These are phyloP conservation scores for Lonicera japonica DNA, from an alignment of 129 eudicot species.

Conservation along the genomic window DNA sequence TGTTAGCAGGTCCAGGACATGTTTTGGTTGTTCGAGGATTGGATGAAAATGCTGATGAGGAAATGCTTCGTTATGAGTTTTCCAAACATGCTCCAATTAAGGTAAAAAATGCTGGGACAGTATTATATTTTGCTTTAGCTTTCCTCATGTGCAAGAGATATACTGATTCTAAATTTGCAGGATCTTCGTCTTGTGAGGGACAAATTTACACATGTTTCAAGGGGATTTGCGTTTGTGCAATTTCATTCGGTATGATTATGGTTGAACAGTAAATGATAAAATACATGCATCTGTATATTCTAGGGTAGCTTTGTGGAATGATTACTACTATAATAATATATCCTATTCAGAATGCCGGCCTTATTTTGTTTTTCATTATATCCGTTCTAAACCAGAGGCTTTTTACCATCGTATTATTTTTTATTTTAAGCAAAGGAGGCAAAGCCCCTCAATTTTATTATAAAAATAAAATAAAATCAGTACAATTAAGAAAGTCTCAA, in stretches of 20 bases:
- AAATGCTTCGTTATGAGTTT: constrained; percentile 99
- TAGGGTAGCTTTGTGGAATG: no score
- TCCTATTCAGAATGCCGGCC: no score
- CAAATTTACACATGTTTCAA: constrained; percentile 93
- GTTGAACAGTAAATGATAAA: no score
- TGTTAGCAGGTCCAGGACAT: constrained; percentile 81
- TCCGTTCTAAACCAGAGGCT: no score
- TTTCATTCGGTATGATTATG: constrained; percentile 65
- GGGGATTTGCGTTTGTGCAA: constrained; percentile 98
- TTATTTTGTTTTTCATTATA: no score
- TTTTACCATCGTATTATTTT: no score
- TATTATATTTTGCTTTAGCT: background rate
- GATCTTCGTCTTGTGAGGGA: constrained; percentile 97
- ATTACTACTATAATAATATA: no score
- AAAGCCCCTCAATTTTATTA: no score
- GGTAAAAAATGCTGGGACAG: constrained; percentile 27
- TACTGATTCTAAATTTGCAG: constrained; percentile 35
- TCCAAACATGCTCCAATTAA: constrained; percentile 91
- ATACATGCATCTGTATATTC: no score
- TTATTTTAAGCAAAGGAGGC: no score
- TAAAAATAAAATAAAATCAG: no score
- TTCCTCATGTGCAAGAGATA: background rate
- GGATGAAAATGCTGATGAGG: constrained; percentile 99
- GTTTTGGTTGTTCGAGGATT: constrained; percentile 96
- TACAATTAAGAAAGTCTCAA: no score